These are phyloP conservation scores for Rhodotorula toruloides DNA, from an alignment of 768 basidiomycete genomes.

Conservation along the genomic window DNA sequence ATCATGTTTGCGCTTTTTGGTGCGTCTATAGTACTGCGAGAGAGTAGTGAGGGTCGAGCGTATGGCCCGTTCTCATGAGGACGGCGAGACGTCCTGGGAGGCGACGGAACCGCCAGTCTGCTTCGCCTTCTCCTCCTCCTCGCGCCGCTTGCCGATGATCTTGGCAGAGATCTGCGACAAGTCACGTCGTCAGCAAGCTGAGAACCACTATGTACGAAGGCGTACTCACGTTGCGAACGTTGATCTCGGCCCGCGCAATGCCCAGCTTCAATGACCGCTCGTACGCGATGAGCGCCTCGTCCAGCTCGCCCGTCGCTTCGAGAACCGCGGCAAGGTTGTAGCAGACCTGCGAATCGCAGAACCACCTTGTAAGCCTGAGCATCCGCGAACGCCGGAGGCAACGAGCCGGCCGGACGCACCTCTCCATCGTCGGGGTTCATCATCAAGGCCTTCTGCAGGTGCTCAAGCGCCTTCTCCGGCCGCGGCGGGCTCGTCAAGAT, in stretches of 20 bases:
- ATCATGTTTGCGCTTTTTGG: no score
- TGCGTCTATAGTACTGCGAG: no score
- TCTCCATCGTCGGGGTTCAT: conserved; percentile 39
- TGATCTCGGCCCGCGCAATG: conserved; percentile 46
- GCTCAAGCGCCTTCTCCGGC: conserved; percentile 47
- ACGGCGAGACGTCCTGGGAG: not conserved
- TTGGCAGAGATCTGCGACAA: conserved; percentile 25
- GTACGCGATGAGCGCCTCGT: conserved; percentile 46
- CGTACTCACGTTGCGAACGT: conserved; percentile 46
- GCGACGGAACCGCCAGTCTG: not conserved
- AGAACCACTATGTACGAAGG: no score
- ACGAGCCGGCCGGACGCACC: not conserved
- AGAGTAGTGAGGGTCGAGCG: no score
- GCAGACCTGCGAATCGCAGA: conserved; percentile 10
- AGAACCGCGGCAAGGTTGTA: conserved; percentile 37
- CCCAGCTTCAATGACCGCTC: conserved; percentile 46
- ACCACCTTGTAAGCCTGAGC: no score
- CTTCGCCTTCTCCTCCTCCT: conserved; percentile 22
- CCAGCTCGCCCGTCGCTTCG: conserved; percentile 42
- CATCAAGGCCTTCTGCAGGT: conserved; percentile 43
- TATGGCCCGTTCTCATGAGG: no score
- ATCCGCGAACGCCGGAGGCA: no score
- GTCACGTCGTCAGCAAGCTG: not conserved
- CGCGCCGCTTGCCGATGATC: conserved; percentile 28
- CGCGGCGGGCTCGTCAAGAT: conserved; percentile 47